Conservation (phyloP, 805 yeast species). For the Metschnikowia henanensis region DNA sequence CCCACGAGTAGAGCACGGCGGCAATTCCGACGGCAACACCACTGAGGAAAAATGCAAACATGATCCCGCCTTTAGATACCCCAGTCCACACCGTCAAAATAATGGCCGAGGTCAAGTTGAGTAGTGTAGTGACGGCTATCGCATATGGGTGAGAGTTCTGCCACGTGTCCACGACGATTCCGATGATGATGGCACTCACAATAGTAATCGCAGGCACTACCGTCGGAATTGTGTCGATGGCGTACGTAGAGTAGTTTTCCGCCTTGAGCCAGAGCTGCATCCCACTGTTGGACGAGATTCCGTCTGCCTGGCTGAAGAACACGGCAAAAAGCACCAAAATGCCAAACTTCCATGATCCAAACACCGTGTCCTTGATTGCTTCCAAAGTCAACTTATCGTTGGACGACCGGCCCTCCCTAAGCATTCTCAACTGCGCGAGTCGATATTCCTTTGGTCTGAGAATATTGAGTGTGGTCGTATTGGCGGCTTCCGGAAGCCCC, state of each 20-base stretch:
- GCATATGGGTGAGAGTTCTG: slow-evolving; percentile 24
- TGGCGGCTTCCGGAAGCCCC: slow-evolving; percentile 1
- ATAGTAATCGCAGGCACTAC: slow-evolving; percentile 25
- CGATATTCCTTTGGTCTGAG: slow-evolving; percentile 6
- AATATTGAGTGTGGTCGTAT: slow-evolving; percentile 4
- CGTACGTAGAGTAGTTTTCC: slow-evolving; percentile 16
- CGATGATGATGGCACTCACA: slow-evolving; percentile 25
- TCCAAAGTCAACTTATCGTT: slow-evolving; percentile 16
- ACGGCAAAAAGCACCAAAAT: slow-evolving; percentile 28
- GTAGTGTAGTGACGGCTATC: slow-evolving; percentile 17
- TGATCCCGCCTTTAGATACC: slow-evolving; percentile 11
- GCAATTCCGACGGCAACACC: slow-evolving; percentile 18
- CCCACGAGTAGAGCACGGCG: slow-evolving; percentile 19
- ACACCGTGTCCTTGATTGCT: slow-evolving; percentile 12
- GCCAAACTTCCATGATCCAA: slow-evolving; percentile 25
- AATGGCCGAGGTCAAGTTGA: slow-evolving; percentile 13
- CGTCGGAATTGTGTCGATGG: slow-evolving; percentile 21
- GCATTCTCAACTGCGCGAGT: slow-evolving; percentile 13
- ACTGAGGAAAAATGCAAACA: slow-evolving; percentile 17
- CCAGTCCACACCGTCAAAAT: slow-evolving; percentile 13
- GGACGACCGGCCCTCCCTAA: slow-evolving; percentile 17
- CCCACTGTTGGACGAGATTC: slow-evolving; percentile 28
- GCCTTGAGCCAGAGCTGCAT: slow-evolving; percentile 22
- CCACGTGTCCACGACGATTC: slow-evolving; percentile 27
- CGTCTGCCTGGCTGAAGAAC: slow-evolving; percentile 33